Percentiles rank a stretch among this genome's conserved stretches.
Evolutionary conservation across 2,329 filamentous ascomycete genomes (phyloP).

Genomic region (Didymellaceae sp.): DNA sequence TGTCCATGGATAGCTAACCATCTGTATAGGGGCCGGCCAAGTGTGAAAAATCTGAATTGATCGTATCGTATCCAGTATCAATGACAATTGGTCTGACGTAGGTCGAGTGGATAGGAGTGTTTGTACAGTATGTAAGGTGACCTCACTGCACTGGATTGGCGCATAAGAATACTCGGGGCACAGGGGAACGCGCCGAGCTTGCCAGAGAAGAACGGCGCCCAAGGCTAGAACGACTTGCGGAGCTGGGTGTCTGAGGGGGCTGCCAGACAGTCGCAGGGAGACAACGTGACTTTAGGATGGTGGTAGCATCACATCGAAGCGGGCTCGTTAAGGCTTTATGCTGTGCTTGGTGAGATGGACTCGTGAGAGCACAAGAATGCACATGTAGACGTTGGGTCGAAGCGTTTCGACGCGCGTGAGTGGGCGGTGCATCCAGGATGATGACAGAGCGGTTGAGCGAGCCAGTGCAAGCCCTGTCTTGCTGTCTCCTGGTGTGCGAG

Average conservation of each 20-base stretch:
- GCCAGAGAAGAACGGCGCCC: slow-evolving; percentile 17
- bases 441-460: slow-evolving; percentile 20
- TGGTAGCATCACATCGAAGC: neutral
- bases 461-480: slow-evolving; percentile 7
- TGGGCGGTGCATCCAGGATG: slow-evolving; percentile 19
- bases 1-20: neutral
- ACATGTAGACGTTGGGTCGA: slow-evolving; percentile 10
- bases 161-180: slow-evolving; percentile 15
- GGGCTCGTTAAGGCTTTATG: neutral
- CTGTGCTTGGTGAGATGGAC: neutral
- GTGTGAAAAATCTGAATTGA: too few species aligned
- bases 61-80: too few species aligned
- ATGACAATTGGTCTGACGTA: too few species aligned
- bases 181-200: slow-evolving; percentile 19
- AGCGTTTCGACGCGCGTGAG: slow-evolving; percentile 11
- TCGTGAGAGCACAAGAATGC: slow-evolving; percentile 12
- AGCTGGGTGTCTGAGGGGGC: slow-evolving; percentile 3
- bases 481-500: neutral
- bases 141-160: slow-evolving; percentile 13
- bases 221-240: slow-evolving; percentile 17
- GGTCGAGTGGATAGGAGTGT: neutral
- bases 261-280: slow-evolving; percentile 1
- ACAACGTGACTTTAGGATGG: neutral
- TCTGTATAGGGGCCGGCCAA: too few species aligned
- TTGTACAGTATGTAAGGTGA: slow-evolving; percentile 6